These are phyloP conservation scores for Cicer chorassanicum DNA, from an alignment of 306 rosid genomes.

Conservation along the genomic window DNA sequence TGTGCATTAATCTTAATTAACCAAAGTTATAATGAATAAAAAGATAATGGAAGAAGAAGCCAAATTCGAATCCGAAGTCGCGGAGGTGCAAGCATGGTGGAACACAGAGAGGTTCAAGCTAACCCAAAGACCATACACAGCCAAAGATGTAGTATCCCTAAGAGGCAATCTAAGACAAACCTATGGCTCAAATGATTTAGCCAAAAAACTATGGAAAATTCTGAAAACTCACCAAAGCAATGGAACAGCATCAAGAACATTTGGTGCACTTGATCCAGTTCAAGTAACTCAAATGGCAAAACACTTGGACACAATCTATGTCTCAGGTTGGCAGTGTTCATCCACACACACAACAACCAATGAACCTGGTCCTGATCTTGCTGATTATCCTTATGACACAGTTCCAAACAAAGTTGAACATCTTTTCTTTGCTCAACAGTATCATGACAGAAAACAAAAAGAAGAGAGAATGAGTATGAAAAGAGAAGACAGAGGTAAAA, in stretches of 20 bases:
- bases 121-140: conserved; percentile 76
- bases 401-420: conserved; percentile 98
- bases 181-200: conserved; percentile 81
- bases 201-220: conserved; percentile 85
- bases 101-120: conserved; percentile 79
- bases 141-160: conserved; percentile 81
- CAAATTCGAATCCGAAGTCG: conserved; percentile 82
- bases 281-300: conserved; percentile 95
- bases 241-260: conserved; percentile 88
- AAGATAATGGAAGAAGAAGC: conserved; percentile 96
- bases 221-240: conserved; percentile 89
- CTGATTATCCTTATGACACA: conserved; percentile 96
- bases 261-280: conserved; percentile 96
- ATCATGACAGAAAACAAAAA: conserved; percentile 88
- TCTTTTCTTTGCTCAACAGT: conserved; percentile 86
- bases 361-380: conserved; percentile 98
- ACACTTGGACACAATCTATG: conserved; percentile 87
- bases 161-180: conserved; percentile 77
- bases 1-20: not conserved
- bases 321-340: conserved; percentile 99
- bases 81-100: conserved; percentile 96
- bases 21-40: not conserved
- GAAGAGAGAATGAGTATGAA: conserved; percentile 88
- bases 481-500: conserved; percentile 74
- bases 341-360: conserved; percentile 89